A percentile compares a stretch with the other conserved stretches of the same genome.
Conservation (phyloP, 495 filamentous ascomycete species). For the Parmelia sp. region DNA sequence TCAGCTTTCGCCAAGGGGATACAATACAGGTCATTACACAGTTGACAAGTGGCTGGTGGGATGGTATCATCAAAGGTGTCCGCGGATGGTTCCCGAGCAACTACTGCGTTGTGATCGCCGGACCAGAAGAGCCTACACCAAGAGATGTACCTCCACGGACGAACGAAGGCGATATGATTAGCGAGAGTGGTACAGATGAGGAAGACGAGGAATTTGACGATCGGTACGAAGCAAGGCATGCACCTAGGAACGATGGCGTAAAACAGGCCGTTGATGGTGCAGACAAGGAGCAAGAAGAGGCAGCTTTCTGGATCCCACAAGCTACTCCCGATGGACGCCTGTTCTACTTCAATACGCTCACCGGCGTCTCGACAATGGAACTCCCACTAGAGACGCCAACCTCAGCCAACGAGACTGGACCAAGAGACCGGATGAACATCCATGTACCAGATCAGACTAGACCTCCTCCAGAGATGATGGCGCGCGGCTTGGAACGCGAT, state of each 20-base stretch:
- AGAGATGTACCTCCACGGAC: conserved; percentile 32
- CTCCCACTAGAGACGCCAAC: conserved; percentile 87
- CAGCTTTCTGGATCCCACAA: conserved; percentile 97
- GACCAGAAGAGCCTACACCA: conserved; percentile 55
- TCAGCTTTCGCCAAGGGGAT: conserved; percentile 93
- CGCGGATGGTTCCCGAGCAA: conserved; percentile 99
- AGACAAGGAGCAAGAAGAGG: conserved; percentile 70
- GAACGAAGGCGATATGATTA: conserved; percentile 49
- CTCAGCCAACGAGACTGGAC: conserved; percentile 72
- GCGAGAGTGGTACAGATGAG: conserved; percentile 53
- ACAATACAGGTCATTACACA: conserved; percentile 97
- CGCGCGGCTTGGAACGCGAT: conserved; percentile 70
- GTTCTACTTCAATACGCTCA: conserved; percentile 98
- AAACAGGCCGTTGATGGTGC: conserved; percentile 63
- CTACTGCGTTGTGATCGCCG: conserved; percentile 81
- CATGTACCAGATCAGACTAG: conserved; percentile 84
- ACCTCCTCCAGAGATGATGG: conserved; percentile 88
- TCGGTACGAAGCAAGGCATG: conserved; percentile 57
- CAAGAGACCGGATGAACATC: conserved; percentile 79
- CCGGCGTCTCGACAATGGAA: conserved; percentile 86
- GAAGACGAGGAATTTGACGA: conserved; percentile 65
- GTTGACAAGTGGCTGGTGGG: conserved; percentile 98
- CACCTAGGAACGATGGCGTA: conserved; percentile 48
- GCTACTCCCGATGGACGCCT: conserved; percentile 87
- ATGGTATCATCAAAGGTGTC: conserved; percentile 88